phyloP scores from a whole-genome alignment of 2,329 filamentous ascomycete genomes.

The Stenocarpella maydis region DNA sequence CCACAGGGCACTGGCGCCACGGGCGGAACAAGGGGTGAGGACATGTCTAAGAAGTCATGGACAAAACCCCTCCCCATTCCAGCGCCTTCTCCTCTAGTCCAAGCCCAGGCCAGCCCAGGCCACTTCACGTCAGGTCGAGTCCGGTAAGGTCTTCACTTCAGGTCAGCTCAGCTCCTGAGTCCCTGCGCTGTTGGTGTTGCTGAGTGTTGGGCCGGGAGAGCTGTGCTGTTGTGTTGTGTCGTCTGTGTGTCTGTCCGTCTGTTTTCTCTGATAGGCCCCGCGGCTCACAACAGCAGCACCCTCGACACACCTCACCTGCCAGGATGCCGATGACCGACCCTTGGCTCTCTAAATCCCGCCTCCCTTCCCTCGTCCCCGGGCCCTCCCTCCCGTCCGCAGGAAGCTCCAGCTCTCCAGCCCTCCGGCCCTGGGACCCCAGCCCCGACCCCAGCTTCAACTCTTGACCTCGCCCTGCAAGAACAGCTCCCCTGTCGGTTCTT shows the following conservation, averaged over 20 bases:
- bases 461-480: not conserved
- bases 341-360: not conserved
- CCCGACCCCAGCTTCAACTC: not conserved
- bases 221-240: not conserved
- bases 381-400: not conserved
- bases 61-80: conserved; percentile 16
- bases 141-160: not conserved
- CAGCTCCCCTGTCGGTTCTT: conserved; percentile 7
- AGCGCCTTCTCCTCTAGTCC: conserved; percentile 10
- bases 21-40: conserved; percentile 24
- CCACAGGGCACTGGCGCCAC: no score
- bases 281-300: not conserved
- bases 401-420: conserved; percentile 1
- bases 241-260: conserved; percentile 1
- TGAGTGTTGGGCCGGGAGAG: conserved; percentile 2
- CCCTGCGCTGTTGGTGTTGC: not conserved
- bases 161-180: not conserved
- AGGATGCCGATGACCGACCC: no score
- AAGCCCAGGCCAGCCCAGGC: not conserved
- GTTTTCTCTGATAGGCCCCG: conserved; percentile 12
- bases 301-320: not conserved
- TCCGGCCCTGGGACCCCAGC: not conserved
- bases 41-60: conserved; percentile 22
- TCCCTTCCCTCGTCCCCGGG: not conserved
- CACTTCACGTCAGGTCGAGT: not conserved